Percentiles rank a stretch among this genome's conserved stretches.
Evolutionary conservation across 257 asterid species (phyloP).

Genomic region (Solanum sejunctum): DNA sequence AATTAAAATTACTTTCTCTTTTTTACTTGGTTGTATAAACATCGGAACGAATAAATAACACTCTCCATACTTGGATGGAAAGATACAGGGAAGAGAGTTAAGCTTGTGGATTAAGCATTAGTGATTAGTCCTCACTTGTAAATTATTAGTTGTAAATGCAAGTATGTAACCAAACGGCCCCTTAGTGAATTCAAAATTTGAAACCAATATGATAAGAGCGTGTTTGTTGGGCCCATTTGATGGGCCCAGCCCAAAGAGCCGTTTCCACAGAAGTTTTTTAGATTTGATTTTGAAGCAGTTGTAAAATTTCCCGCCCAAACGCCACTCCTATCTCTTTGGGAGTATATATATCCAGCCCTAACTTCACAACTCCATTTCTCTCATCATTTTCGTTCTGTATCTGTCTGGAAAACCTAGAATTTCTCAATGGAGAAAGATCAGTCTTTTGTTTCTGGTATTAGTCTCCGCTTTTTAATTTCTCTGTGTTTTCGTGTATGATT

Average conservation of each 20-base stretch:
- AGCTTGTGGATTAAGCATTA: not conserved
- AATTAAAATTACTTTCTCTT: not conserved
- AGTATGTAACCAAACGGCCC: not conserved
- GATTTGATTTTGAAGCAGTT: not conserved
- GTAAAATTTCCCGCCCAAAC: slow-evolving; percentile 5
- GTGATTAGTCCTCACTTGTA: not conserved
- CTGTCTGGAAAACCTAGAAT: not conserved
- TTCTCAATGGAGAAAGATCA: slow-evolving; percentile 47
- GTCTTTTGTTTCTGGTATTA: slow-evolving; percentile 48
- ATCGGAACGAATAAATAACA: not conserved
- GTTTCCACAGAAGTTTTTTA: not conserved
- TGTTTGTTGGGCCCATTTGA: not conserved
- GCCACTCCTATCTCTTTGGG: not conserved
- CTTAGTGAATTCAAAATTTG: not conserved
- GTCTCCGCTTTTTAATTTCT: not conserved
- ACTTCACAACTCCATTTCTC: not conserved
- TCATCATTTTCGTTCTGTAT: not conserved
- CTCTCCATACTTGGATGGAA: not conserved
- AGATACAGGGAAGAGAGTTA: not conserved
- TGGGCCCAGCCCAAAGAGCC: slow-evolving; percentile 6
- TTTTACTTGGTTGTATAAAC: not conserved
- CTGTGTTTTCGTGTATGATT: not conserved
- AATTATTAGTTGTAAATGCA: not conserved
- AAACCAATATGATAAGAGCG: not conserved
- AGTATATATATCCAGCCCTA: not conserved